Conservation (phyloP, 1,284 basidiomycete species). For the Neolentinus lepideus region DNA sequence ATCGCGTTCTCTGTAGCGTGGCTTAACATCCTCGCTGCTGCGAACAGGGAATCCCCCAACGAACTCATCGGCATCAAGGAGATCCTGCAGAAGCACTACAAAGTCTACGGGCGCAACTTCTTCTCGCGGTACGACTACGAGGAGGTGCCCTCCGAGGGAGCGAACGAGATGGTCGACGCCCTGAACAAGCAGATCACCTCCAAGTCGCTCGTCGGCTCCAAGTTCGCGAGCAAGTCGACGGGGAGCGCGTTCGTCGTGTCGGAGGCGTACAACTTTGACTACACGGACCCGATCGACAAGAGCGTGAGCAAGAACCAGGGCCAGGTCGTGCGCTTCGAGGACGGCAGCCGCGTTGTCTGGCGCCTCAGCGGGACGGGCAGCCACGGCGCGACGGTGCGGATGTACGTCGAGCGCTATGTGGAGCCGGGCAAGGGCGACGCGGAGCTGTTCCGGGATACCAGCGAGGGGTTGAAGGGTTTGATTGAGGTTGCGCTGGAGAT, state of each 20-base stretch:
- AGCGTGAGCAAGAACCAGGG: slow-evolving; percentile 95
- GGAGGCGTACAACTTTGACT: slow-evolving; percentile 84
- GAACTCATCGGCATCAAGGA: slow-evolving; percentile 84
- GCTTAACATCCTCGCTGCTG: slow-evolving; percentile 94
- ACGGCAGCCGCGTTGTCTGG: slow-evolving; percentile 94
- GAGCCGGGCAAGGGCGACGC: slow-evolving; percentile 57
- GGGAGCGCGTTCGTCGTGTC: slow-evolving; percentile 74
- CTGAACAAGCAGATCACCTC: slow-evolving; percentile 69
- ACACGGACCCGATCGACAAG: slow-evolving; percentile 96
- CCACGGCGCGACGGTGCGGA: slow-evolving; percentile 88
- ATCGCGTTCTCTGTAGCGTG: slow-evolving; percentile 57
- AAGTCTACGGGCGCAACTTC: slow-evolving; percentile 93
- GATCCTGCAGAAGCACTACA: slow-evolving; percentile 82
- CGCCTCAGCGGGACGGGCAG: slow-evolving; percentile 93
- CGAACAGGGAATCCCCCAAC: slow-evolving; percentile 77
- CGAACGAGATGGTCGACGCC: slow-evolving; percentile 78
- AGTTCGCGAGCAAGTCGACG: slow-evolving; percentile 61
- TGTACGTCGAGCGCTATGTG: slow-evolving; percentile 93
- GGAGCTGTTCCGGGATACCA: slow-evolving; percentile 76
- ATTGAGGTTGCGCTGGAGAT: slow-evolving; percentile 90
- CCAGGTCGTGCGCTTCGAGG: slow-evolving; percentile 85
- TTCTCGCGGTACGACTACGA: slow-evolving; percentile 99
- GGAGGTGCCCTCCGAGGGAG: slow-evolving; percentile 89
- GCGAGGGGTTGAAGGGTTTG: slow-evolving; percentile 87
- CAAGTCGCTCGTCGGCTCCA: slow-evolving; percentile 59